Conservation (phyloP, 108 stramenopile genomes). For the Aurantiochytrium sp. region DNA sequence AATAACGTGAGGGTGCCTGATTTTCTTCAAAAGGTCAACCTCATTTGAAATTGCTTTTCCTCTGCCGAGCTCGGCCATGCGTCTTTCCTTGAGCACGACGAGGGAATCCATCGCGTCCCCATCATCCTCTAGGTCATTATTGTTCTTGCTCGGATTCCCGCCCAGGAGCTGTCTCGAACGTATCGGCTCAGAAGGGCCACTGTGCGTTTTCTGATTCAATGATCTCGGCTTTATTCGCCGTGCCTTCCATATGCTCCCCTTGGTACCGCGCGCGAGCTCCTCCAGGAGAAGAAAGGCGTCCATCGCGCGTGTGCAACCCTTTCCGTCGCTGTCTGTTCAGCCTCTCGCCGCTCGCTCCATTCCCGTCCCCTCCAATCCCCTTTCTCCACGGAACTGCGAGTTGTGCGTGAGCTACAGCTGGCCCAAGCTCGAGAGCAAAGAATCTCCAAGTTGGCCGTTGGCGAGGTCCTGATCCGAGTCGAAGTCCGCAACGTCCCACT, state of each 20-base stretch:
- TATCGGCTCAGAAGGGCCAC: no score
- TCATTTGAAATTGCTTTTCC: not conserved
- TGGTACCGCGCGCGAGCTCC: not conserved
- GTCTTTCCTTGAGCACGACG: conserved; percentile 19
- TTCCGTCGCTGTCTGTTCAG: not conserved
- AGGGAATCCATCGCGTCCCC: not conserved
- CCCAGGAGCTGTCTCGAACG: no score
- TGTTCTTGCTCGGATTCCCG: no score
- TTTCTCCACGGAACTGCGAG: no score
- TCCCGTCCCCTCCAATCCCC: not conserved
- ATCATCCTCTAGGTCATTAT: no score
- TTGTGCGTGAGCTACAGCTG: no score
- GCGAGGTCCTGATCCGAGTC: no score
- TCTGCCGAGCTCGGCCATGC: conserved; percentile 14
- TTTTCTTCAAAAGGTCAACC: conserved; percentile 9
- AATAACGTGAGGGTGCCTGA: conserved; percentile 45
- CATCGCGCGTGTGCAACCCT: not conserved
- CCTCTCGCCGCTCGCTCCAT: not conserved
- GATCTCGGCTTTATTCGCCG: no score
- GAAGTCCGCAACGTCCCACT: no score
- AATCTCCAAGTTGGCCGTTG: no score
- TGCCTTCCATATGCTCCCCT: not conserved
- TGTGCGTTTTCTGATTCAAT: no score
- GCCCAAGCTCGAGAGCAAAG: no score
- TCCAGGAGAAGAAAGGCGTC: not conserved